Conservation (phyloP, 345 rosid species). For the Melaleuca quinquenervia region DNA sequence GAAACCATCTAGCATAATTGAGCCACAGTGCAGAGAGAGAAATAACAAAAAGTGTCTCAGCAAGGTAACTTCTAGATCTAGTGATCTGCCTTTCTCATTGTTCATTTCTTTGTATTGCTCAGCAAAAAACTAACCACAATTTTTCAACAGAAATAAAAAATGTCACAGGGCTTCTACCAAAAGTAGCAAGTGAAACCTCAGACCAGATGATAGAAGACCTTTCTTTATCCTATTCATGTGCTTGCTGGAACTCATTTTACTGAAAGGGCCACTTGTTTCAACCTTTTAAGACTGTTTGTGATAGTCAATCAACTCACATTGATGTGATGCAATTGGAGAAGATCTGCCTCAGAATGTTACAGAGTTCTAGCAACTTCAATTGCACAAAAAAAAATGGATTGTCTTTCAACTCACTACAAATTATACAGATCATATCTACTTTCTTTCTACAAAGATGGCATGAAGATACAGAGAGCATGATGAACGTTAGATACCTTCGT, state of each 20-base stretch:
- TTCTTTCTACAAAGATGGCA: not conserved
- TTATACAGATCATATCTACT: not conserved
- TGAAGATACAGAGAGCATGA: not conserved
- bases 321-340: not conserved
- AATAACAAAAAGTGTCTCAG: not conserved
- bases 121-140: not conserved
- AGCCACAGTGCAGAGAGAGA: not conserved
- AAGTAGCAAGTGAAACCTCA: not conserved
- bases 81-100: not conserved
- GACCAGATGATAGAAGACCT: not conserved
- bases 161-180: not conserved
- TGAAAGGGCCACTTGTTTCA: not conserved
- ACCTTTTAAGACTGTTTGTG: not conserved
- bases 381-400: not conserved
- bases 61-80: not conserved
- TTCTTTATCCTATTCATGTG: not conserved
- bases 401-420: not conserved
- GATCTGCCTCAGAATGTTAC: not conserved
- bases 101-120: not conserved
- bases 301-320: not conserved
- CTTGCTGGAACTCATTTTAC: not conserved
- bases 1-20: not conserved
- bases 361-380: not conserved
- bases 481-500: slow-evolving; percentile 55
- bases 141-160: not conserved